Evolutionary conservation across 163 green algal genomes (phyloP), one percentile per base, ranked within the genome.

Genomic region (Scenedesmus sp.): DNA sequence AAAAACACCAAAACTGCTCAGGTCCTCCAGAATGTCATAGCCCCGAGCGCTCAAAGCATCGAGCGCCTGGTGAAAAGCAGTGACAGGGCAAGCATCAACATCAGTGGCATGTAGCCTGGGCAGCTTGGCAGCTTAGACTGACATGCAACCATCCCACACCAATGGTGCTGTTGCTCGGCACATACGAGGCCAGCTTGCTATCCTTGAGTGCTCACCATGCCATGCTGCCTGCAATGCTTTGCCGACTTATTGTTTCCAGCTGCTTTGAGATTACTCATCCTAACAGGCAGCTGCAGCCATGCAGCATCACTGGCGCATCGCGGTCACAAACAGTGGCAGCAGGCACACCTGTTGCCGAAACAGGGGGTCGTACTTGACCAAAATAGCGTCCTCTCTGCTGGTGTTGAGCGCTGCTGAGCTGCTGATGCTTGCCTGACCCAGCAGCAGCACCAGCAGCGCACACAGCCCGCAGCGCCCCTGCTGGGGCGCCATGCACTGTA

Each of bases 401-500:
- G 24, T 73, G 49, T 51, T 76, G 82, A 18, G 35, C 33, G n/a
- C 82, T 43, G n/a, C 49, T 59, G 33, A 12, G 30, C 2, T 10
- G 43, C 82, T 87, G 82, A 6, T 42, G 65, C 65, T 40, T 15
- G 65, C 65, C 65, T 76, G 65, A 76, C 30, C 65, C 65, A 76
- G 65, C 65, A 76, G 30, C 65, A 76, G 26, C 65, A 76, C 7
- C 65, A 76, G 65, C 65, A 76, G 59, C 5, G 20, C 59, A 20
- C 33, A 30, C 65, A 76, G 65, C 65, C 5, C 30, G 16, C 30
- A 30, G 26, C 65, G 30, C 65, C 65, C 30, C 65, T 76, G 65
- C 30, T 76, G 65, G 65, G 65, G 40, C 65, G 65, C 65, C 65
- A 76, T 76, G 30, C 65, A 1, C 65, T 76, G 53, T 33, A 18